Conservation (phyloP, 2,329 filamentous ascomycete species). For the Dactylella cylindrospora region DNA sequence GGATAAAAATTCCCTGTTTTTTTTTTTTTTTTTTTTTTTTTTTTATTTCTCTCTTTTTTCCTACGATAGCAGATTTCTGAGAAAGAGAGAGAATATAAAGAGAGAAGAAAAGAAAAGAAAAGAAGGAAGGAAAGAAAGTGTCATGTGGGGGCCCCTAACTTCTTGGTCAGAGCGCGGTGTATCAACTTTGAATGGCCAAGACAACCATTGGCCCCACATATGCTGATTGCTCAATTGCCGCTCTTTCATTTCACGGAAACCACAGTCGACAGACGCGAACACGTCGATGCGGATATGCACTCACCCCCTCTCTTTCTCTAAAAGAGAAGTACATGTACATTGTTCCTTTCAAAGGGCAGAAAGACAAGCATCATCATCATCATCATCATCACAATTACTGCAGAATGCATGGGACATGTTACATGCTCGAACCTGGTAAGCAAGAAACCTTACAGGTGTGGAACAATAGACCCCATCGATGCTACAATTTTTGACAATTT, state of each 20-base stretch:
- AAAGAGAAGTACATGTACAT: too few relatives aligned
- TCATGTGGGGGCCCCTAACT: conserved; percentile 30
- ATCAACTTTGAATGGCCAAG: too few relatives aligned
- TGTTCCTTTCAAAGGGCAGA: conserved; percentile 4
- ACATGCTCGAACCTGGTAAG: conserved; percentile 3
- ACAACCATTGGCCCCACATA: conserved; percentile 21
- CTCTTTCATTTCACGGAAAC: conserved; percentile 7
- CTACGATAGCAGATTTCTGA: too few relatives aligned
- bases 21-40: too few relatives aligned
- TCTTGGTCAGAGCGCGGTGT: conserved; percentile 37
- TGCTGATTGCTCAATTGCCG: conserved; percentile 14
- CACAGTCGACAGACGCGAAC: conserved; percentile 41
- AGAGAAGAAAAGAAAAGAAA: neutral
- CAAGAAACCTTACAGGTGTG: too few relatives aligned
- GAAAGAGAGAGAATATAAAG: neutral
- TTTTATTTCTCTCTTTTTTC: too few relatives aligned
- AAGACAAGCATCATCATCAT: conserved; percentile 21
- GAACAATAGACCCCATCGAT: too few relatives aligned
- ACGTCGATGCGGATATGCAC: conserved; percentile 12
- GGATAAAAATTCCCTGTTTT: too few relatives aligned
- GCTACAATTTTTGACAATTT: too few relatives aligned
- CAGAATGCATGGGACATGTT: conserved; percentile 7
- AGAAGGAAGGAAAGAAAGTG: conserved; percentile 1
- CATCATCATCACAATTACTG: conserved; percentile 8
- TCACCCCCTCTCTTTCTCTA: too few relatives aligned